Evolutionary conservation across 352 stramenopile genomes (phyloP).

Genomic region (Phytopythium oedochilum): DNA sequence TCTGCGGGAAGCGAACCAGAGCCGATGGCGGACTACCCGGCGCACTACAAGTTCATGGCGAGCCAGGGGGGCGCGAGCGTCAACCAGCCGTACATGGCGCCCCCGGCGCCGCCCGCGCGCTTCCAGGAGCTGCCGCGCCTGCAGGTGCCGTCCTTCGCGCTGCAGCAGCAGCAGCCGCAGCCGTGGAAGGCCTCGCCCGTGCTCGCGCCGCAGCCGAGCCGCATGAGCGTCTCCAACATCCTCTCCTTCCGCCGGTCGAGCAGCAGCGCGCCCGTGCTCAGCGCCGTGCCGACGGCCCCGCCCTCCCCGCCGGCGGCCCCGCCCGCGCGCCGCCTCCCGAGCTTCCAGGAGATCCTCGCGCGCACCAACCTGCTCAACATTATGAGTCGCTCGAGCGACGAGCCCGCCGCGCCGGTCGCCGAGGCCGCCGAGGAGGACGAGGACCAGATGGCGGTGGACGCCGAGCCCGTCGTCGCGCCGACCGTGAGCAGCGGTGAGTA

Average conservation of each 20-base stretch:
- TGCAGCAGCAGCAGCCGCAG: constrained; percentile 44
- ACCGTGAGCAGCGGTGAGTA: constrained; percentile 6
- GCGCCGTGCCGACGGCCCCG: constrained; percentile 8
- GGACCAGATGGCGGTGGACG: constrained; percentile 5
- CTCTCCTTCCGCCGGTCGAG: constrained; percentile 23
- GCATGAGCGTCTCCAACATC: constrained; percentile 53
- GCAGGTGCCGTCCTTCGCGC: constrained; percentile 52
- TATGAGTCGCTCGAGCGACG: constrained; percentile 30
- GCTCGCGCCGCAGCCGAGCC: constrained; percentile 16
- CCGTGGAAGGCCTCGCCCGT: constrained; percentile 40
- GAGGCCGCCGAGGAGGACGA: constrained; percentile 9
- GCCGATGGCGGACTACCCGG: constrained; percentile 25
- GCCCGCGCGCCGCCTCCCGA: constrained; percentile 40
- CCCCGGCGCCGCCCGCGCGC: constrained; percentile 17
- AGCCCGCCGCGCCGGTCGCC: constrained; percentile 11
- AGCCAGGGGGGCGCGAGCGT: constrained; percentile 18
- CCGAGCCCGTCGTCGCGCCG: constrained; percentile 1
- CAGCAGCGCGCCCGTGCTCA: constrained; percentile 15
- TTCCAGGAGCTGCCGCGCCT: constrained; percentile 68
- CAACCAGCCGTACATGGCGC: constrained; percentile 19
- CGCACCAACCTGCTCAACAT: constrained; percentile 64
- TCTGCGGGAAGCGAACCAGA: not conserved
- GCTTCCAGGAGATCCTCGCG: constrained; percentile 59
- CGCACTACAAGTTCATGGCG: constrained; percentile 29
- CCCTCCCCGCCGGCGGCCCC: constrained; percentile 17